phyloP scores from a whole-genome alignment of 177 flowering plant genomes.

The Tripterygium wilfordii region DNA sequence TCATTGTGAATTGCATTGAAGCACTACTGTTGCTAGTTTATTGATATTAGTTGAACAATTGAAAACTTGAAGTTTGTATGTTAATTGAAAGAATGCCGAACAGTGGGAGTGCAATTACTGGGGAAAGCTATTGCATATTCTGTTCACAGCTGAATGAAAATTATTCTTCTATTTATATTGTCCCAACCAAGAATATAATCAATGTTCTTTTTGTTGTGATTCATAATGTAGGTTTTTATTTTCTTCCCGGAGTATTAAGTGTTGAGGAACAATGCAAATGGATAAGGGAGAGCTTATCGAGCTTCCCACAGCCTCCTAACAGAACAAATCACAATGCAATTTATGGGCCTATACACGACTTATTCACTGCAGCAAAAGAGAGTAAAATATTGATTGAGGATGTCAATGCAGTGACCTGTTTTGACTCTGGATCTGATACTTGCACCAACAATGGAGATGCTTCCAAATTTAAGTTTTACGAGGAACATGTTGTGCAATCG shows the following conservation, averaged over 20 bases:
- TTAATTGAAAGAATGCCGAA: too few relatives aligned
- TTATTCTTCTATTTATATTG: too few relatives aligned
- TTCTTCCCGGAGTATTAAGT: conserved; percentile 81
- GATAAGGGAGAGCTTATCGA: conserved; percentile 76
- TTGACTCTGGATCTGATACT: conserved; percentile 11
- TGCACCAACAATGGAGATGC: conserved; percentile 14
- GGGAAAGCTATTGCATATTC: too few relatives aligned
- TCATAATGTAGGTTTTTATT: conserved; percentile 70
- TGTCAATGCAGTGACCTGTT: conserved; percentile 14
- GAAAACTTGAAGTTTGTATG: too few relatives aligned
- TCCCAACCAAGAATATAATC: too few relatives aligned
- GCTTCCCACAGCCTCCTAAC: conserved; percentile 93
- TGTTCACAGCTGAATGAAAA: too few relatives aligned
- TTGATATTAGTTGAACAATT: too few relatives aligned
- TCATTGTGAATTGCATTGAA: too few relatives aligned
- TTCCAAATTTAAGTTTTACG: conserved; percentile 42
- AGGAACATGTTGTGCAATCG: conserved; percentile 21
- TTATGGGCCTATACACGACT: conserved; percentile 64
- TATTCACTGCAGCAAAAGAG: conserved; percentile 58
- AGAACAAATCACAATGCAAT: conserved; percentile 89
- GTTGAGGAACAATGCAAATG: conserved; percentile 75
- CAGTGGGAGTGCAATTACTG: too few relatives aligned
- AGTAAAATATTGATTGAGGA: conserved; percentile 45
- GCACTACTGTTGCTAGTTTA: too few relatives aligned
- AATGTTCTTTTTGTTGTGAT: not conserved